These are phyloP conservation scores for Aspergillus carlsbadensis DNA, from an alignment of 495 filamentous ascomycete species.

Conservation along the genomic window DNA sequence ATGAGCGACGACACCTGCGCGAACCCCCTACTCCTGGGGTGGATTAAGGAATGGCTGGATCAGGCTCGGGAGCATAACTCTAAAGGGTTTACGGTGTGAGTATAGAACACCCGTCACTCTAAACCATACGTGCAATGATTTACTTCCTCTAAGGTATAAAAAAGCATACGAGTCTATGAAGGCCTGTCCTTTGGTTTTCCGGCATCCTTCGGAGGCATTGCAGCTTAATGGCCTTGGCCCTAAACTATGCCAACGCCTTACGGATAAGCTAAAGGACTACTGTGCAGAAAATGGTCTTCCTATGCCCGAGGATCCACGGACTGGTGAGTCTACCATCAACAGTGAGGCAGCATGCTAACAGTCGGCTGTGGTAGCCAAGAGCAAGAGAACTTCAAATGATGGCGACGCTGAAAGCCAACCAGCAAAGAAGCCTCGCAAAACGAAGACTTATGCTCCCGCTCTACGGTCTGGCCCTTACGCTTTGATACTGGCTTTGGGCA, in stretches of 20 bases:
- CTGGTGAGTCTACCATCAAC: constrained; percentile 19
- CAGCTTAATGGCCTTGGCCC: constrained; percentile 71
- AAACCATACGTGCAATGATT: constrained; percentile 3
- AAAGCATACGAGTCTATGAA: constrained; percentile 81
- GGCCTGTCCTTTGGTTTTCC: constrained; percentile 69
- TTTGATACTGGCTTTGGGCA: constrained; percentile 65
- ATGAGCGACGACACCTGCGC: constrained; percentile 55
- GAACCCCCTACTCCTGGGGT: constrained; percentile 72
- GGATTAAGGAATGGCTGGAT: constrained; percentile 83
- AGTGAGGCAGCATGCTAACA: constrained; percentile 6
- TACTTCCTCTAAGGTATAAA: constrained; percentile 55
- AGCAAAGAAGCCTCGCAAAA: constrained; percentile 64
- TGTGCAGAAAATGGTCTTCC: constrained; percentile 69
- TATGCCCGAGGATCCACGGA: constrained; percentile 59
- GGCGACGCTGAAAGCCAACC: constrained; percentile 36
- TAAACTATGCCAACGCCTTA: constrained; percentile 68
- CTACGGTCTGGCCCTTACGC: constrained; percentile 75
- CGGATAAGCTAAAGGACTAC: constrained; percentile 63
- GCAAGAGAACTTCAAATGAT: constrained; percentile 48
- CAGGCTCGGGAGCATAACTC: constrained; percentile 66
- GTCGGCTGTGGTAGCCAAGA: constrained; percentile 13
- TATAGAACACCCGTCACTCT: constrained; percentile 7
- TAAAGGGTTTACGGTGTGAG: constrained; percentile 63
- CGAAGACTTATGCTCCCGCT: constrained; percentile 69
- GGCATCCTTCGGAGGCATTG: constrained; percentile 72